A percentile compares a stretch with the other conserved stretches of the same genome.
Conservation (phyloP, 2,329 filamentous ascomycete genomes). For the Curvularia spicifera region DNA sequence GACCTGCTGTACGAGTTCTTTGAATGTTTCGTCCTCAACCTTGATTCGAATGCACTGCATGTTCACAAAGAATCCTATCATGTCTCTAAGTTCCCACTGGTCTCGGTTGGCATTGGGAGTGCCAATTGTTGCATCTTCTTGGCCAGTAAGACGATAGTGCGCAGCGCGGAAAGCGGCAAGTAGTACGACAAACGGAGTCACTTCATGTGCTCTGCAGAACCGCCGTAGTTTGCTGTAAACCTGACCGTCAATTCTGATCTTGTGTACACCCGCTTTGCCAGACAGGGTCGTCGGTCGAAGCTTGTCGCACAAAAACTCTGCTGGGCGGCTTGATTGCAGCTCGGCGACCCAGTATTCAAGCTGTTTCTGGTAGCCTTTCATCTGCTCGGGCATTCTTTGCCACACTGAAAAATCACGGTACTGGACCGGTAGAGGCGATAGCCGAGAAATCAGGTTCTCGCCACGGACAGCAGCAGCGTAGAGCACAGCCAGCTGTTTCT, state of each 20-base stretch:
- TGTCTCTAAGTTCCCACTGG: constrained; percentile 9
- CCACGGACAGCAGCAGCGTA: background rate
- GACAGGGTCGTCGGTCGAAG: constrained; percentile 1
- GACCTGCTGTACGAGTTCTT: constrained; percentile 7
- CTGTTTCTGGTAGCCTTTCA: background rate
- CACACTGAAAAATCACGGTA: constrained; percentile 8
- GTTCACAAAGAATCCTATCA: constrained; percentile 24
- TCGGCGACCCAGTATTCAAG: background rate
- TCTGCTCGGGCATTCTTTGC: background rate
- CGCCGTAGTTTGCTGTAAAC: background rate
- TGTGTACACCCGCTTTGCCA: background rate
- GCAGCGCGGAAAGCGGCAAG: constrained; percentile 14
- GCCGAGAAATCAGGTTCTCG: background rate
- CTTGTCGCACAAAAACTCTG: constrained; percentile 9
- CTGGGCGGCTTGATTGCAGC: constrained; percentile 4
- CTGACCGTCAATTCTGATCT: background rate
- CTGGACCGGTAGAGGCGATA: background rate
- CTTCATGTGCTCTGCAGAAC: background rate
- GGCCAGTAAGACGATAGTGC: constrained; percentile 14
- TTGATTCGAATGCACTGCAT: constrained; percentile 16
- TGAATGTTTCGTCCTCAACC: constrained; percentile 10
- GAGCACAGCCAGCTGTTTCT: background rate
- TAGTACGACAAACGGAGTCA: constrained; percentile 9
- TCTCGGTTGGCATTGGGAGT: constrained; percentile 14
- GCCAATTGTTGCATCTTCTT: constrained; percentile 15